These are phyloP conservation scores for Chrysanthemum makinoi DNA, from an alignment of 129 eudicot genomes.

Conservation along the genomic window DNA sequence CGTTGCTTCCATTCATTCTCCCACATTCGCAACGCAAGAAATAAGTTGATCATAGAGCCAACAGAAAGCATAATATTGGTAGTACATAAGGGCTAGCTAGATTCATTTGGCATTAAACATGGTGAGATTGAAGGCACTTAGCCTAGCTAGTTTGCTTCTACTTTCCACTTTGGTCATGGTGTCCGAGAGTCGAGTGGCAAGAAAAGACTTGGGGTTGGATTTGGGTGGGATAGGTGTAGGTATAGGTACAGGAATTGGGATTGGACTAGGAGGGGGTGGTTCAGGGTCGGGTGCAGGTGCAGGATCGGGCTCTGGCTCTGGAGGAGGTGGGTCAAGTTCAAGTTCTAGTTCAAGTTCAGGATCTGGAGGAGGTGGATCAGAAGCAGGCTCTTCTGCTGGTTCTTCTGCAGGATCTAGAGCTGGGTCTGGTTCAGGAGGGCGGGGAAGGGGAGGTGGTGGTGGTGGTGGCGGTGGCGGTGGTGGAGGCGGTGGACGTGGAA, in stretches of 20 bases:
- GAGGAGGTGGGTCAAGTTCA: conserved; percentile 47
- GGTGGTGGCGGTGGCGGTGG: conserved; percentile 33
- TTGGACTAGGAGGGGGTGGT: conserved; percentile 69
- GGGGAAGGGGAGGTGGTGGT: conserved; percentile 22
- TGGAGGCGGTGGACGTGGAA: conserved; percentile 33
- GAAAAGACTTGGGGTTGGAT: conserved; percentile 62
- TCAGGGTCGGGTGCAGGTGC: conserved; percentile 48
- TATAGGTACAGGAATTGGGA: conserved; percentile 54
- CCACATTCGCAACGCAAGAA: conserved; percentile 18
- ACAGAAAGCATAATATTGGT: background rate
- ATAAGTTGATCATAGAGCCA: background rate
- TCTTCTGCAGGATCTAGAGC: conserved; percentile 64
- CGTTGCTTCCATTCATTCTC: background rate
- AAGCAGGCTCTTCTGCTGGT: conserved; percentile 58
- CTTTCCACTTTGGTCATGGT: conserved; percentile 31
- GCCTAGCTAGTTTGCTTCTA: conserved; percentile 33
- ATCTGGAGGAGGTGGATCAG: conserved; percentile 47
- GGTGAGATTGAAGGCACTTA: conserved; percentile 29
- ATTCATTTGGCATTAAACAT: conserved; percentile 13
- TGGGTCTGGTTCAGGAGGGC: conserved; percentile 40
- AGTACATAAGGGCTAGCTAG: background rate
- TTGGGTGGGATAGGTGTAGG: conserved; percentile 65
- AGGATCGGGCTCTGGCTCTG: conserved; percentile 36
- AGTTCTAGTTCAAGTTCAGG: conserved; percentile 45
- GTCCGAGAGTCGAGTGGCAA: conserved; percentile 60